These are phyloP conservation scores for Aegilops bicornis DNA, from an alignment of 176 grass and related monocot genomes.

Conservation along the genomic window DNA sequence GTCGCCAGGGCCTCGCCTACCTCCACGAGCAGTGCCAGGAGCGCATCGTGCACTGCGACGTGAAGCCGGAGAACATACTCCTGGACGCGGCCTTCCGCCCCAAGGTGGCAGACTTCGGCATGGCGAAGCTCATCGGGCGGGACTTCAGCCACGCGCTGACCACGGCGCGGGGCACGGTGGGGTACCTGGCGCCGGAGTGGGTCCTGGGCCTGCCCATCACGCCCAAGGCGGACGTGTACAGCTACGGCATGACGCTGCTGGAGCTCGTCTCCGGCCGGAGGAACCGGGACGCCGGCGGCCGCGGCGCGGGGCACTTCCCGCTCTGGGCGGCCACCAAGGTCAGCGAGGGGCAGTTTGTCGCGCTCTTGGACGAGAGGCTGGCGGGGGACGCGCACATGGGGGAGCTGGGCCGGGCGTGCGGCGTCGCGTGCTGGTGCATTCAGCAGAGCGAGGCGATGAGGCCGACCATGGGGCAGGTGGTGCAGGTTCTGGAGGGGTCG, in stretches of 20 bases:
- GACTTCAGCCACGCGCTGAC: conserved; percentile 43
- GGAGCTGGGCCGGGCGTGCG: conserved; percentile 36
- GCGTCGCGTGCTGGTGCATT: conserved; percentile 49
- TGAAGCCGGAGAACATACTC: conserved; percentile 59
- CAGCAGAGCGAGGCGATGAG: conserved; percentile 22
- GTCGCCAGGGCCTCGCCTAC: conserved; percentile 42
- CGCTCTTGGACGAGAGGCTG: conserved; percentile 46
- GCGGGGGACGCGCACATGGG: conserved; percentile 13
- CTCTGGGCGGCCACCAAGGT: conserved; percentile 37
- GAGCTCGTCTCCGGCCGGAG: conserved; percentile 53
- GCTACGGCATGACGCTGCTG: conserved; percentile 54
- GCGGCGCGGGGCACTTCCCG: conserved; percentile 32
- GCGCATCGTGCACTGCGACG: conserved; percentile 44
- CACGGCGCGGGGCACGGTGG: conserved; percentile 48
- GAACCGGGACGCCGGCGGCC: conserved; percentile 36
- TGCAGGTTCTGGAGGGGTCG: conserved; percentile 43
- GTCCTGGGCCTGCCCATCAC: conserved; percentile 40
- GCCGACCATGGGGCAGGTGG: conserved; percentile 38
- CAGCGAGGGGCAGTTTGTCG: conserved; percentile 24
- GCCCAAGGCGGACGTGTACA: conserved; percentile 50
- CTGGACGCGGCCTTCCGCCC: conserved; percentile 33
- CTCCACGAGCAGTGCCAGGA: conserved; percentile 52
- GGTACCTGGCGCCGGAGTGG: conserved; percentile 60
- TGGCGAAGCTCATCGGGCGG: conserved; percentile 51
- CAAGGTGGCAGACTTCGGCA: conserved; percentile 50